Evolutionary conservation across 208 protist genomes (phyloP), one percentile per base, ranked within the genome.

Genomic region (Leishmania amazonensis): DNA sequence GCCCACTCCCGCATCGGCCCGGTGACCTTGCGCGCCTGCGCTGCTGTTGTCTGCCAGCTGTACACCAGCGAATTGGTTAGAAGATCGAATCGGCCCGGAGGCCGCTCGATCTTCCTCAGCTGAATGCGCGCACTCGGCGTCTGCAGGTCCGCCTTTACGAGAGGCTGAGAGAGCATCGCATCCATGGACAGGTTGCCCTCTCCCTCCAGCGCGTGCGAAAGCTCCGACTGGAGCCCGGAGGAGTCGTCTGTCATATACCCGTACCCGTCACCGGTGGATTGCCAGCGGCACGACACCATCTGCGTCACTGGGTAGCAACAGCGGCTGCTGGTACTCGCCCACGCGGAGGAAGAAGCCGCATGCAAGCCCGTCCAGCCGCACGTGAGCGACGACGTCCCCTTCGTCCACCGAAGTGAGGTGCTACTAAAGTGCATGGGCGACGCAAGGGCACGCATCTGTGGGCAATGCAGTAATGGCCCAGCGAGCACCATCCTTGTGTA

Each of bases 1-100:
- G 93, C 93, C 94, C 95, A 98, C 86, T 98, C 95, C 9, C 90
- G 89, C 94, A 98, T 96, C 64, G 95, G 95, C 1, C 95, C 95
- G 2, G 87, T 90, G 42, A 98, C 89, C 60, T 96, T 96, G 2
- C 95, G 94, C 24, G 94, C 92, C 19, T 87, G 78, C 35, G 54
- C 67, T 53, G 95, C 95, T 35, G 91, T 98, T 40, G 95, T 98
- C 85, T 94, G 84, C 94, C 95, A 98, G 51, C 84, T 81, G 81
- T 97, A 98, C 49, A 93, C 94, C 40, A 96, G 93, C 5, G 95
- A 96, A 85, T 96, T 96, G 49, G 93, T 98, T 38, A 98, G 85
- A 42, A 98, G 84, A 81, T 98, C 95, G 80, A 96, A 98, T 38
- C 90, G 87, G 24, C 89, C 92, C 1, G 95, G 95, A 17, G 93